phyloP scores from a whole-genome alignment of 805 yeast species.

The Saccharomycopsis lassenensis region DNA sequence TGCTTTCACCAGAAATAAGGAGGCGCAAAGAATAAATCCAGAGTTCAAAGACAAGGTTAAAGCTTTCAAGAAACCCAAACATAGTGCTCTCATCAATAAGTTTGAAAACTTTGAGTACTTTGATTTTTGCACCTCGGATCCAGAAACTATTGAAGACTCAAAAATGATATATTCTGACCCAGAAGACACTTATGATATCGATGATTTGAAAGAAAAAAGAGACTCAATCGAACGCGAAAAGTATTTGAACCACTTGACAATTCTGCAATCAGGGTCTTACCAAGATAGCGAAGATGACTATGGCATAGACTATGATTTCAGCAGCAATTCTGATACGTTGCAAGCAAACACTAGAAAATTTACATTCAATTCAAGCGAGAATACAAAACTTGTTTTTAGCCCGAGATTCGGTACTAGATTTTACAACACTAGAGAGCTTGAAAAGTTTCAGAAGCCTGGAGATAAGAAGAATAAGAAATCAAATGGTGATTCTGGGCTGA shows the following conservation, averaged over 20 bases:
- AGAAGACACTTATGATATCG: constrained; percentile 9
- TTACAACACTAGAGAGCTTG: constrained; percentile 10
- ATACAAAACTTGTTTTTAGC: constrained; percentile 11
- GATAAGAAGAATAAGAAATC: no score
- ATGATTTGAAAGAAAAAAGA: constrained; percentile 7
- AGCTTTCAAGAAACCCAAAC: background rate
- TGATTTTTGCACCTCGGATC: constrained; percentile 15
- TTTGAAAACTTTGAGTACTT: constrained; percentile 14
- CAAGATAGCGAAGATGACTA: background rate
- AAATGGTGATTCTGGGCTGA: no score
- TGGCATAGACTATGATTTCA: background rate
- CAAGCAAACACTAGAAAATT: constrained; percentile 8
- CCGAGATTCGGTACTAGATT: constrained; percentile 14
- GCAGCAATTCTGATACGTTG: background rate
- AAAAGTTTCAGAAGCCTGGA: background rate
- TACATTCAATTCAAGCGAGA: constrained; percentile 4
- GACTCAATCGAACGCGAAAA: constrained; percentile 1
- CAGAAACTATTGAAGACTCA: constrained; percentile 8
- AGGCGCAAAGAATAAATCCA: constrained; percentile 5
- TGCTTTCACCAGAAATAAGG: constrained; percentile 8
- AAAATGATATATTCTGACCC: constrained; percentile 15
- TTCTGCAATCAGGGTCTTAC: no score
- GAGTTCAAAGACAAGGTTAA: background rate
- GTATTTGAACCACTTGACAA: background rate
- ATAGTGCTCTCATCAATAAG: constrained; percentile 2